Evolutionary conservation across 768 basidiomycete species (phyloP), one percentile per base, ranked within the genome.

Genomic region (Boletus tylopilopsis): DNA sequence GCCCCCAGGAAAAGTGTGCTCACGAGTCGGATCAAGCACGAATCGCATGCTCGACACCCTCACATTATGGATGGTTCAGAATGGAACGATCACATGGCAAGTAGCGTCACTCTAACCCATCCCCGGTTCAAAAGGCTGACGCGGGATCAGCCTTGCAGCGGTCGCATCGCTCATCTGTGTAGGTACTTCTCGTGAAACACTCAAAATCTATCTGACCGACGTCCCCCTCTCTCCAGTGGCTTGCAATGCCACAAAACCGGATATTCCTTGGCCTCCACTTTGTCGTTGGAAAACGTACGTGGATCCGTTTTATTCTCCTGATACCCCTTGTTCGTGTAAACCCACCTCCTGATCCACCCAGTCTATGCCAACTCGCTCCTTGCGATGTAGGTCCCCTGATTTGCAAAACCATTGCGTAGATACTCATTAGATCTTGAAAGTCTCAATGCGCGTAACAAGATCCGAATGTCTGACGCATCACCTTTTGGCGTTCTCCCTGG

Each of bases 361-460:
- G 62, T 64, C 15, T 58, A 64, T 9, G 62, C 62, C 35, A 65
- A 65, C 21, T 65, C 55, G 23, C 34, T 64, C 10, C 48, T 64
- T 29, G 64, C 64, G 18, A 64, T 53, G 64, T 64, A 48, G 8
- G 63, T 53, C 25, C 10, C 18, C 4, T 42, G 12, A n/a, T 16
- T 15, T 22, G 10, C 5, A 22, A 23, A n/a, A 35, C 15, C 21
- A 33, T 4, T 3, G 2, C 13, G 6, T 15, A 21, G 15, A 35
- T 13, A 11, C 2, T 6, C n/a, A 45, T 35, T 10, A 5, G 8
- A 21, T 6, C 11, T 19, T 13, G 12, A 52, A 35, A 63, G 64
- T 33, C 48, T 66, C 29, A 64, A 64, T 15, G 34, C 58, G 4
- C 64, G 58, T 22, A 38, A 19, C 8, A 51, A 18, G n/a, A 42